Percentiles rank a stretch among this genome's conserved stretches.
Evolutionary conservation across 805 yeast genomes (phyloP).

Genomic region (Lachancea kluyveri): DNA sequence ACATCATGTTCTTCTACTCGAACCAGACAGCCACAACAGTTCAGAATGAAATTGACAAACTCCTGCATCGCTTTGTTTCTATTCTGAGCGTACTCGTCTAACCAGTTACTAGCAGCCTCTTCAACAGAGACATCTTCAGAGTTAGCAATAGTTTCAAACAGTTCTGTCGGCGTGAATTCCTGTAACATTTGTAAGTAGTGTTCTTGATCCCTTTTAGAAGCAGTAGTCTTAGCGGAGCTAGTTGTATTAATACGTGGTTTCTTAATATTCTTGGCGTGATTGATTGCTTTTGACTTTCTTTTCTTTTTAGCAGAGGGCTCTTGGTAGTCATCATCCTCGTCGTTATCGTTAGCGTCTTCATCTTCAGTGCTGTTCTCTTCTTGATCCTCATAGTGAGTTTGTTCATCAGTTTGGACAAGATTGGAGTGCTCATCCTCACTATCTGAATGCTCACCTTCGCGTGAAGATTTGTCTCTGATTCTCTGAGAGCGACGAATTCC

Average conservation of each 20-base stretch:
- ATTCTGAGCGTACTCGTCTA: constrained; percentile 43
- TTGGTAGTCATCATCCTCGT: constrained; percentile 5
- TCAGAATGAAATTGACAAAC: constrained; percentile 60
- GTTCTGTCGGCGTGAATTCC: constrained; percentile 40
- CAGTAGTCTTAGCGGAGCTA: constrained; percentile 9
- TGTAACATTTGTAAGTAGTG: constrained; percentile 34
- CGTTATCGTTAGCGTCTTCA: constrained; percentile 14
- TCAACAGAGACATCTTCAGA: constrained; percentile 42
- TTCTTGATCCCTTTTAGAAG: constrained; percentile 22
- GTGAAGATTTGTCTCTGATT: constrained; percentile 15
- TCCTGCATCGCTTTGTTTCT: constrained; percentile 48
- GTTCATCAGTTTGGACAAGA: constrained; percentile 12
- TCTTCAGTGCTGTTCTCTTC: constrained; percentile 21
- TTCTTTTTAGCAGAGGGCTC: constrained; percentile 7
- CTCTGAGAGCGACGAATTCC: constrained; percentile 35
- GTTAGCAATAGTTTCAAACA: constrained; percentile 46
- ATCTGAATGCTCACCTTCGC: constrained; percentile 7
- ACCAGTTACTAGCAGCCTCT: constrained; percentile 52
- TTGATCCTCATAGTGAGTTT: constrained; percentile 17
- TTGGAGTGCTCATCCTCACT: constrained; percentile 6
- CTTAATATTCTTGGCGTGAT: not conserved
- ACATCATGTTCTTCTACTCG: constrained; percentile 73
- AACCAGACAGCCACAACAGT: constrained; percentile 66
- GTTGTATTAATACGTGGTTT: not conserved
- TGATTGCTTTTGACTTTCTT: constrained; percentile 9